Conservation (phyloP, 306 rosid species). For the Fragaria iinumae region DNA sequence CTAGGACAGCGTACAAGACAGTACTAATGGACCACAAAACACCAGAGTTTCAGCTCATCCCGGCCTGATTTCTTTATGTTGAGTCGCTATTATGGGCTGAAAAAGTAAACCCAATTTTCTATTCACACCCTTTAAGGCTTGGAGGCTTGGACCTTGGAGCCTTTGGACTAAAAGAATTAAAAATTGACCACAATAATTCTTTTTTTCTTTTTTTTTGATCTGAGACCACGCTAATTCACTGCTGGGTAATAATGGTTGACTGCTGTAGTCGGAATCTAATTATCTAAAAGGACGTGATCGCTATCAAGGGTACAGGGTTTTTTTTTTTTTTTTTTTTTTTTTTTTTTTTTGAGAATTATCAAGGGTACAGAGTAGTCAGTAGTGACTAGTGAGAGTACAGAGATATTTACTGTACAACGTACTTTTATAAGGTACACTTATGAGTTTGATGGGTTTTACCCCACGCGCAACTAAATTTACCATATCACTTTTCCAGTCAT, state of each 20-base stretch:
- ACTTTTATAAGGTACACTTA: neutral
- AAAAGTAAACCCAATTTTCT: neutral
- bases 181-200: neutral
- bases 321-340: too few species aligned
- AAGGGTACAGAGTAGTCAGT: neutral
- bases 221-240: neutral
- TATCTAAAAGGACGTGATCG: neutral
- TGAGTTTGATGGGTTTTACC: neutral
- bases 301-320: neutral
- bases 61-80: neutral
- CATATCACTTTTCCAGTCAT: neutral
- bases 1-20: neutral
- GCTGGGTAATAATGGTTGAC: neutral
- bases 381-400: neutral
- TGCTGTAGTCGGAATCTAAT: neutral
- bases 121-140: neutral
- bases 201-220: too few species aligned
- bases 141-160: neutral
- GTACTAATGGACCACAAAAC: constrained; percentile 1
- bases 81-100: neutral
- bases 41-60: neutral
- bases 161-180: neutral
- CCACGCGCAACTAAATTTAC: constrained; percentile 10
- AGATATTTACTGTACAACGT: neutral
- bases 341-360: neutral